Evolutionary conservation across 108 stramenopile species (phyloP).

Genomic region (Ochromonas danica): DNA sequence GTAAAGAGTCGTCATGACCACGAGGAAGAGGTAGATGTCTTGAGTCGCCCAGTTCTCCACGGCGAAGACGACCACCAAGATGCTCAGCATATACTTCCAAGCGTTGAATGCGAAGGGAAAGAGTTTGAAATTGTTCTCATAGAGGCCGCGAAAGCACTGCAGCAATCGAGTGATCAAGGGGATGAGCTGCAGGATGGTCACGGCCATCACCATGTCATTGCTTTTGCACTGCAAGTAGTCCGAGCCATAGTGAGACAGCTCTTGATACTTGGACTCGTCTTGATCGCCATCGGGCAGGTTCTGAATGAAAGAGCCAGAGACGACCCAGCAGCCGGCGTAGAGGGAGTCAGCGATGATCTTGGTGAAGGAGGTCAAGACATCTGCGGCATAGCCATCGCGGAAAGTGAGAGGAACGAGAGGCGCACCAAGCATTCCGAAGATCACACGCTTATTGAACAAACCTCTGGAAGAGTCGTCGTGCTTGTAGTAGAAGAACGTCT

Average conservation of each 20-base stretch:
- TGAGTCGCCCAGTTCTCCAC: constrained; percentile 52
- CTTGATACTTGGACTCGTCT: neutral
- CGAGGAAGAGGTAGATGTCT: constrained; percentile 72
- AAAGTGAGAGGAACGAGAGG: constrained; percentile 75
- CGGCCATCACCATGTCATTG: neutral
- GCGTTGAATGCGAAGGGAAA: constrained; percentile 82
- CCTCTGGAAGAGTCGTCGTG: neutral
- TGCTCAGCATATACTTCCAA: constrained; percentile 77
- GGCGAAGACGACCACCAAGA: neutral
- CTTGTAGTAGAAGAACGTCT: neutral
- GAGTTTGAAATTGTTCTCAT: constrained; percentile 68
- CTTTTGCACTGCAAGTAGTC: neutral
- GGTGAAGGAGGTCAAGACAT: constrained; percentile 69
- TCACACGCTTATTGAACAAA: neutral
- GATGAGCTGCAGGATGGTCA: constrained; percentile 32
- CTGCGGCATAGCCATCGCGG: constrained; percentile 70
- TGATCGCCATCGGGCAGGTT: neutral
- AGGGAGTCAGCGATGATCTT: constrained; percentile 85
- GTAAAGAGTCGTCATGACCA: constrained; percentile 73
- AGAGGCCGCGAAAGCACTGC: constrained; percentile 78
- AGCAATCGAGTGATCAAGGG: constrained; percentile 83
- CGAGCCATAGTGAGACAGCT: neutral
- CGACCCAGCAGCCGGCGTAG: constrained; percentile 77
- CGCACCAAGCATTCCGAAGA: constrained; percentile 50
- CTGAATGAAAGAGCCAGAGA: constrained; percentile 73